Evolutionary conservation across 1,284 basidiomycete species (phyloP).

Genomic region (Volvariella surrecta): DNA sequence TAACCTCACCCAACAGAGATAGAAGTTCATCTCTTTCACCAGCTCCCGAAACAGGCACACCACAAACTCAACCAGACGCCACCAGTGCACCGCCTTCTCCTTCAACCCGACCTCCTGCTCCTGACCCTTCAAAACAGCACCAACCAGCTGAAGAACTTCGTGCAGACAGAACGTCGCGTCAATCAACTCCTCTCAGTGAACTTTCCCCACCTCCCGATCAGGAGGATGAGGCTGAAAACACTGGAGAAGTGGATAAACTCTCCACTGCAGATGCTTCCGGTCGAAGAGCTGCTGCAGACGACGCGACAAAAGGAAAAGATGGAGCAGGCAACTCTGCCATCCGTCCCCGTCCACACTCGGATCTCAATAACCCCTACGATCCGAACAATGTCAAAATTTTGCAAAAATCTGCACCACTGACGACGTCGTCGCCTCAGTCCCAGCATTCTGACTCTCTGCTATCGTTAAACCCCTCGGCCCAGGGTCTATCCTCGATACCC

Average conservation of each 20-base stretch:
- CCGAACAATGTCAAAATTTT: no score
- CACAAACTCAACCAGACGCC: conserved; percentile 14
- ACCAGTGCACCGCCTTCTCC: conserved; percentile 13
- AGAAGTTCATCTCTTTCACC: conserved; percentile 47
- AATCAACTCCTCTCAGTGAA: conserved; percentile 61
- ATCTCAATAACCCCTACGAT: no score
- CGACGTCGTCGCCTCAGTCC: no score
- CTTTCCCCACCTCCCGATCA: conserved; percentile 54
- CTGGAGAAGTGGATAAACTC: conserved; percentile 15
- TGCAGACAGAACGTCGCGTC: conserved; percentile 28
- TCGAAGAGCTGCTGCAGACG: no score
- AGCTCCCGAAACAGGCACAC: conserved; percentile 31
- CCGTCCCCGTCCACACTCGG: no score
- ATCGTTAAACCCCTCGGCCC: no score
- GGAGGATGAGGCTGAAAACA: conserved; percentile 23
- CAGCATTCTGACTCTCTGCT: no score
- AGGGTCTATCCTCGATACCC: no score
- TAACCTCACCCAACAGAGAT: conserved; percentile 16
- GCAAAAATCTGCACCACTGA: no score
- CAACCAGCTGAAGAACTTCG: conserved; percentile 23
- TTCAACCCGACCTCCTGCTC: conserved; percentile 10
- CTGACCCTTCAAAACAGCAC: conserved; percentile 18
- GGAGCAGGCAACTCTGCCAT: no score
- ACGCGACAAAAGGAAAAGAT: no score
- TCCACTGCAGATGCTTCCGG: background rate